Evolutionary conservation across 2,329 filamentous ascomycete species (phyloP).

Genomic region (Pseudogymnoascus sp.): DNA sequence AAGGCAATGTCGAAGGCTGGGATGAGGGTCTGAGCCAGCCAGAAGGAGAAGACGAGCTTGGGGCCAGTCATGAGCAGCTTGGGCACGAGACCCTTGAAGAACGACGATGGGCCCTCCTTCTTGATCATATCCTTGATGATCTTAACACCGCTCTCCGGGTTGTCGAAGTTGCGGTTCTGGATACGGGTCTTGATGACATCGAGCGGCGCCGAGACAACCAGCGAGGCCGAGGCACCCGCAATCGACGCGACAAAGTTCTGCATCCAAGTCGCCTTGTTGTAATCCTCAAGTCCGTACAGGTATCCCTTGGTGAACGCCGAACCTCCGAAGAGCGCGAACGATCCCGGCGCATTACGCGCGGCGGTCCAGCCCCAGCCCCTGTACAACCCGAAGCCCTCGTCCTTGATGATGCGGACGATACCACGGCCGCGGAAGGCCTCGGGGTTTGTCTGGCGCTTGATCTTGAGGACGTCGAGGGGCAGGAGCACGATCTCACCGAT

Average conservation of each 20-base stretch:
- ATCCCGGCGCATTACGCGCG: conserved; percentile 91
- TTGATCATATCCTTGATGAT: conserved; percentile 90
- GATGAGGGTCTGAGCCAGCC: conserved; percentile 96
- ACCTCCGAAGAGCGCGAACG: conserved; percentile 96
- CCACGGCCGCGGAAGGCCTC: conserved; percentile 95
- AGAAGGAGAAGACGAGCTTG: conserved; percentile 99
- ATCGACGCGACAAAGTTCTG: conserved; percentile 98
- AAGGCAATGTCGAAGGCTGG: conserved; percentile 68
- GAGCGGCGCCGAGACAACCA: conserved; percentile 89
- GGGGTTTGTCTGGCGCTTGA: conserved; percentile 98
- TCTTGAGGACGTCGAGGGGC: conserved; percentile 94
- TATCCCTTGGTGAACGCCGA: conserved; percentile 98
- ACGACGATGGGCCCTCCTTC: conserved; percentile 76
- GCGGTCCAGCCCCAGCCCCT: conserved; percentile 97
- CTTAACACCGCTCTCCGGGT: conserved; percentile 87
- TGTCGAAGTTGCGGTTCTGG: conserved; percentile 97
- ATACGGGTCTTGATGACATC: conserved; percentile 98
- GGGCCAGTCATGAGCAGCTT: conserved; percentile 99
- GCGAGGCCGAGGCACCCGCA: conserved; percentile 86
- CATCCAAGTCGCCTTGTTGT: conserved; percentile 88
- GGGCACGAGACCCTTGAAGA: conserved; percentile 96
- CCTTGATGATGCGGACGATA: conserved; percentile 77
- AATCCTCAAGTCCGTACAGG: conserved; percentile 79
- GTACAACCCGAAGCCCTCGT: conserved; percentile 94
- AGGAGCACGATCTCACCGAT: conserved; percentile 95